These are phyloP conservation scores for Debaryomyces robertsiae DNA, from an alignment of 1,139 yeast genomes.

Conservation along the genomic window DNA sequence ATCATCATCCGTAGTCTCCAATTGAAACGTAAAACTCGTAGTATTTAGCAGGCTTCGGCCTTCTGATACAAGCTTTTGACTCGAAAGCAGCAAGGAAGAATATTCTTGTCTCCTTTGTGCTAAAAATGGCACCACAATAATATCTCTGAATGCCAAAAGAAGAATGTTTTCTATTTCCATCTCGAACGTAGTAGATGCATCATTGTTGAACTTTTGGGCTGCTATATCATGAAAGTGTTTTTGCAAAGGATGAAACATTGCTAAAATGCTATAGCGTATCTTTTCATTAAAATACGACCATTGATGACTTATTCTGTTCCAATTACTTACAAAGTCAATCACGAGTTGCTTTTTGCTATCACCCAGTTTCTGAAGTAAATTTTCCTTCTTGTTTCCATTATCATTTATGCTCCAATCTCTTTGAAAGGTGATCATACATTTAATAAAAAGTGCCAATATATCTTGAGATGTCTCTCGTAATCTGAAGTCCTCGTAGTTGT, in stretches of 20 bases:
- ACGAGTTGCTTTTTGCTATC: not conserved
- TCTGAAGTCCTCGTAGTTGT: slow-evolving; percentile 31
- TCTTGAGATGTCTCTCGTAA: slow-evolving; percentile 36
- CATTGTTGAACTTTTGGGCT: slow-evolving; percentile 13
- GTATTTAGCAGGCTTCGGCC: not conserved
- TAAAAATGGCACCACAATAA: slow-evolving; percentile 33
- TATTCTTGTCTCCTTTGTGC: slow-evolving; percentile 18
- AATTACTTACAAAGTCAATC: slow-evolving; percentile 14
- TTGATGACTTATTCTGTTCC: slow-evolving; percentile 24
- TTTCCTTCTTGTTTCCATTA: not conserved
- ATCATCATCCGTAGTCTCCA: not conserved
- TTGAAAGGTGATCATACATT: slow-evolving; percentile 26
- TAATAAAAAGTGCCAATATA: slow-evolving; percentile 28
- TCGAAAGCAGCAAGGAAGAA: not conserved
- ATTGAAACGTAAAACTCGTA: slow-evolving; percentile 1
- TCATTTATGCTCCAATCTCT: slow-evolving; percentile 22
- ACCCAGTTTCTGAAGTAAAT: not conserved
- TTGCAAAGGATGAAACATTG: slow-evolving; percentile 36
- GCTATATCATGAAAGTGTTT: slow-evolving; percentile 23
- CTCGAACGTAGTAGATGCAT: slow-evolving; percentile 12
- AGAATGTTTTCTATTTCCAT: slow-evolving; percentile 35
- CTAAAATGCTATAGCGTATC: slow-evolving; percentile 31
- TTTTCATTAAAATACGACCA: slow-evolving; percentile 40
- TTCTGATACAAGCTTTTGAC: not conserved
- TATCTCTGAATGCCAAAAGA: slow-evolving; percentile 35